These are phyloP conservation scores for Capillidium rhysosporum DNA, from an alignment of 371 early-diverging fungal species.

Conservation along the genomic window DNA sequence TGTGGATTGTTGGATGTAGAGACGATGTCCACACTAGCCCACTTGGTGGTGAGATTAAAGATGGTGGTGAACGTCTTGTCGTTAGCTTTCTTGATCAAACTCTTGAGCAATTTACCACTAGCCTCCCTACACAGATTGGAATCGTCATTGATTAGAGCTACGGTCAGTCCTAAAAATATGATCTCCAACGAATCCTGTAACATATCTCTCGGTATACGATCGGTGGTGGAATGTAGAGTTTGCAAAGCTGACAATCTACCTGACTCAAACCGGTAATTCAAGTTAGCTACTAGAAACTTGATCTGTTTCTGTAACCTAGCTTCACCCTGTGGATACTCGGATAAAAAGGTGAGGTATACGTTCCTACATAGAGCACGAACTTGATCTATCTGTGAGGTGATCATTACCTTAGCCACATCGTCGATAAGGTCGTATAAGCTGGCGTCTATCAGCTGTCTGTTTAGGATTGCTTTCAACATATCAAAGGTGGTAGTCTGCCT, in stretches of 20 bases:
- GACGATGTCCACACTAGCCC: constrained; percentile 27
- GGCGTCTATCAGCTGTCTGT: constrained; percentile 60
- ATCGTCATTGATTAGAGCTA: constrained; percentile 75
- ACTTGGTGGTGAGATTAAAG: constrained; percentile 40
- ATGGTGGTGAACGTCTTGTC: constrained; percentile 25
- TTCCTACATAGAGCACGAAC: constrained; percentile 67
- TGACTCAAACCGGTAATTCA: constrained; percentile 71
- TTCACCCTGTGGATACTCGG: constrained; percentile 84
- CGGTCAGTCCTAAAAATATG: constrained; percentile 63
- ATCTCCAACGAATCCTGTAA: constrained; percentile 54
- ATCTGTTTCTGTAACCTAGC: constrained; percentile 57
- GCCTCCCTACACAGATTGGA: constrained; percentile 76
- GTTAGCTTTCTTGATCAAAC: constrained; percentile 34
- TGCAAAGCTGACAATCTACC: constrained; percentile 79
- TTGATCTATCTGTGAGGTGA: constrained; percentile 60
- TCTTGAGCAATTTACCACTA: constrained; percentile 51
- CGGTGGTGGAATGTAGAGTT: constrained; percentile 49
- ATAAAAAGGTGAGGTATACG: constrained; percentile 65
- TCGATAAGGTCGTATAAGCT: constrained; percentile 87
- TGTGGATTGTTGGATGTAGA: constrained; percentile 4
- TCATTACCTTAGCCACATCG: constrained; percentile 48
- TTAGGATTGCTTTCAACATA: constrained; percentile 64
- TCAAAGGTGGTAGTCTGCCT: constrained; percentile 65
- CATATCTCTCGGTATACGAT: constrained; percentile 52
- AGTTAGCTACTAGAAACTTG: constrained; percentile 67